Conservation (phyloP, 2,329 filamentous ascomycete genomes). For the Fusarium sp. region DNA sequence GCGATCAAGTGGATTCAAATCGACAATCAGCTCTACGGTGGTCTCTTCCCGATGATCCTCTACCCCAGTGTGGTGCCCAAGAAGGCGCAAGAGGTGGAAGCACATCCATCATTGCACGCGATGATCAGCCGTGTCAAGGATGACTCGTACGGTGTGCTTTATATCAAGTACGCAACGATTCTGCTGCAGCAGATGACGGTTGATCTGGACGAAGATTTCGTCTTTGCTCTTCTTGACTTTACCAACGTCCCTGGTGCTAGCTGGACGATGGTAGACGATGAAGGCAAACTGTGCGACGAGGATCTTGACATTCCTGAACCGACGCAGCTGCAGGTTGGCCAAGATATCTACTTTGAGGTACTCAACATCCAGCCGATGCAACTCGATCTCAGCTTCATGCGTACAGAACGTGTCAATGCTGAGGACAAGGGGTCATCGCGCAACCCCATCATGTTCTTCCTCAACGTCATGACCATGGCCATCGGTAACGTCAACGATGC, state of each 20-base stretch:
- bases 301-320: slow-evolving; percentile 92
- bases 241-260: slow-evolving; percentile 90
- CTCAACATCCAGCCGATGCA: slow-evolving; percentile 99
- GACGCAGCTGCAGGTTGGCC: slow-evolving; percentile 81
- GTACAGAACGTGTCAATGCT: slow-evolving; percentile 94
- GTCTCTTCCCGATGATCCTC: slow-evolving; percentile 95
- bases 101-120: slow-evolving; percentile 92
- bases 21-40: slow-evolving; percentile 97
- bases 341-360: slow-evolving; percentile 98
- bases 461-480: slow-evolving; percentile 99
- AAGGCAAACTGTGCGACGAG: slow-evolving; percentile 90
- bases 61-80: slow-evolving; percentile 99
- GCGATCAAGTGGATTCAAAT: slow-evolving; percentile 99
- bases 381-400: slow-evolving; percentile 94
- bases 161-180: slow-evolving; percentile 97
- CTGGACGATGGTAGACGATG: slow-evolving; percentile 75
- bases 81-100: slow-evolving; percentile 94
- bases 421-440: slow-evolving; percentile 91
- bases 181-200: slow-evolving; percentile 98
- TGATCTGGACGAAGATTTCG: slow-evolving; percentile 97
- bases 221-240: slow-evolving; percentile 95
- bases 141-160: slow-evolving; percentile 95
- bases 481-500: slow-evolving; percentile 99
- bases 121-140: slow-evolving; percentile 97
- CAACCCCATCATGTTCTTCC: slow-evolving; percentile 98